Conservation (phyloP, 306 rosid species). For the Castanea sativa region DNA sequence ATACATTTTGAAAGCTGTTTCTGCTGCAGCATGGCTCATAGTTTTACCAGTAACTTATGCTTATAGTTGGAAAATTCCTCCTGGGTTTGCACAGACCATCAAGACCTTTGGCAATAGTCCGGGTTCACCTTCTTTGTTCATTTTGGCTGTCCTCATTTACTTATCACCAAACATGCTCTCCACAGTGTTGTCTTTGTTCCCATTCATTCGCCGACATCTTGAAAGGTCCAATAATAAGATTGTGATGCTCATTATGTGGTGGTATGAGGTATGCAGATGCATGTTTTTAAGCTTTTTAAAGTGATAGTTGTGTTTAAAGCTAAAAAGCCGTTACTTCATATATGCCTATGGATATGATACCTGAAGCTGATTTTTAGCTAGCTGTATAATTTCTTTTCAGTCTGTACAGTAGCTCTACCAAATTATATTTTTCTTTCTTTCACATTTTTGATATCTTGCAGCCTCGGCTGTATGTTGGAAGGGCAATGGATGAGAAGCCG, state of each 20-base stretch:
- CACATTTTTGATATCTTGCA: constrained; percentile 27
- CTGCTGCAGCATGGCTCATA: constrained; percentile 85
- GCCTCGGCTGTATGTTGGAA: constrained; percentile 97
- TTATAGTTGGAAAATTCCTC: constrained; percentile 70
- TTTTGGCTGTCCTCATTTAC: constrained; percentile 76
- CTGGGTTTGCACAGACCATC: constrained; percentile 84
- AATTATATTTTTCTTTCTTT: constrained; percentile 3
- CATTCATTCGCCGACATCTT: constrained; percentile 67
- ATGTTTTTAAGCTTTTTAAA: constrained; percentile 10
- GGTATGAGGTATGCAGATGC: constrained; percentile 77
- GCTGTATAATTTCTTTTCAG: background rate
- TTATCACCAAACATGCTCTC: constrained; percentile 87
- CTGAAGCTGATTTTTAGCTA: background rate
- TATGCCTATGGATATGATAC: constrained; percentile 13
- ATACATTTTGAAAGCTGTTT: too few relatives aligned
- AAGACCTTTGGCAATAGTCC: constrained; percentile 74
- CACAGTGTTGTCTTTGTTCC: constrained; percentile 69
- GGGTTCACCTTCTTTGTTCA: constrained; percentile 80
- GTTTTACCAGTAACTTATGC: constrained; percentile 88
- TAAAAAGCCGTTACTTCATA: constrained; percentile 7
- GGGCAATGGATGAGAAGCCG: constrained; percentile 96
- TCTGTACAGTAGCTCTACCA: background rate
- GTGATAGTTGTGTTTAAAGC: background rate
- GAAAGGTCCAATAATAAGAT: constrained; percentile 63
- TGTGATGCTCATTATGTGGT: constrained; percentile 82